Evolutionary conservation across 176 grass and related monocot species (phyloP).

Genomic region (Zoysia japonica): DNA sequence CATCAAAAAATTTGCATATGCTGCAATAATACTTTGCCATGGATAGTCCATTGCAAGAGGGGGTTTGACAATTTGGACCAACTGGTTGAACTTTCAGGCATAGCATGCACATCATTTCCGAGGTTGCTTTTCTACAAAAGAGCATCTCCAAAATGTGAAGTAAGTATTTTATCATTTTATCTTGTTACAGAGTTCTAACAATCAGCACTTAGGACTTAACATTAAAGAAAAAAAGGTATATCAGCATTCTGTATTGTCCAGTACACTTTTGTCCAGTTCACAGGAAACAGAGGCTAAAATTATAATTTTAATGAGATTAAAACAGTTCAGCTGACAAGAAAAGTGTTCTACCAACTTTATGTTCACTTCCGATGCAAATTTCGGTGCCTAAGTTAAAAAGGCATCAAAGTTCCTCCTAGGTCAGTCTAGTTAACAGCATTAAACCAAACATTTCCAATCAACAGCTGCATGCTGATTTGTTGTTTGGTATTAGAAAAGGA

Average conservation of each 20-base stretch:
- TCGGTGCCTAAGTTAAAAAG: not conserved
- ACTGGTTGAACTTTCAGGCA: constrained; percentile 79
- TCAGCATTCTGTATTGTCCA: not conserved
- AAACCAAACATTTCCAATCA: constrained; percentile 1
- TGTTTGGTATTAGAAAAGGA: not conserved
- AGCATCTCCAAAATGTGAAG: constrained; percentile 29
- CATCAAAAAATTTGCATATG: constrained; percentile 95
- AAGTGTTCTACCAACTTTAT: not conserved
- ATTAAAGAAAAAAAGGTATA: too few species aligned
- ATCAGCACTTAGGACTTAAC: not conserved
- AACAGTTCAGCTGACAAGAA: not conserved
- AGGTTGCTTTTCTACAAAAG: constrained; percentile 68
- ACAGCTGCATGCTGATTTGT: constrained; percentile 3
- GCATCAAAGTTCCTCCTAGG: not conserved
- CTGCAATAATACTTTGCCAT: constrained; percentile 89
- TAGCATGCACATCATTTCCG: constrained; percentile 92
- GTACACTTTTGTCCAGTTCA: not conserved
- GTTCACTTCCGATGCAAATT: not conserved
- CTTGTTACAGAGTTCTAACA: constrained; percentile 19
- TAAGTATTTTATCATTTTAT: constrained; percentile 3
- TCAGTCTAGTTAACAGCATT: not conserved
- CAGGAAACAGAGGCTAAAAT: not conserved
- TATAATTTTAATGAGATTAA: not conserved
- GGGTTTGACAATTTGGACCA: constrained; percentile 60
- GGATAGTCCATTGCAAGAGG: constrained; percentile 63